A percentile compares a stretch with the other conserved stretches of the same genome.
These are phyloP conservation scores for Tricladium varicosporioides DNA, from an alignment of 2,329 filamentous ascomycete species.

Conservation along the genomic window DNA sequence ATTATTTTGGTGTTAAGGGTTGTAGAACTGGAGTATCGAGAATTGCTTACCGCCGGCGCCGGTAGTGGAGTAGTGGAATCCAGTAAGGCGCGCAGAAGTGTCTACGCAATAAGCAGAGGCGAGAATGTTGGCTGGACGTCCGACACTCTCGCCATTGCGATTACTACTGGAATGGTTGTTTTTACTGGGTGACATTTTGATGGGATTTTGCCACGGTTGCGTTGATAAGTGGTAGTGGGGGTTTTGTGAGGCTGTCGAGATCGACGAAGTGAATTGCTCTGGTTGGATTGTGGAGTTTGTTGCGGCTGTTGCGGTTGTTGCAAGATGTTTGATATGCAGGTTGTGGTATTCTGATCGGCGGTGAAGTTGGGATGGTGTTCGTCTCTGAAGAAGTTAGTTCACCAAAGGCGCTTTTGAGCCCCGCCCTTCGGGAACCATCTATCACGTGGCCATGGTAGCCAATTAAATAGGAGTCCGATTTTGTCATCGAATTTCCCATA, in stretches of 20 bases:
- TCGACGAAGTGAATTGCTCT: slow-evolving; percentile 10
- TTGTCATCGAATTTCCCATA: too few species aligned
- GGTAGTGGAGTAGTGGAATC: slow-evolving; percentile 96
- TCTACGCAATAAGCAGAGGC: slow-evolving; percentile 90
- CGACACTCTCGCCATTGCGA: slow-evolving; percentile 59
- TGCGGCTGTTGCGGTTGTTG: slow-evolving; percentile 11
- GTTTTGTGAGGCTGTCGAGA: slow-evolving; percentile 5
- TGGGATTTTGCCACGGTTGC: slow-evolving; percentile 33
- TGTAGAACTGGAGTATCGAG: too few species aligned
- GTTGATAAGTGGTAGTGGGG: slow-evolving; percentile 12
- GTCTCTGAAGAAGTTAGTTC: too few species aligned
- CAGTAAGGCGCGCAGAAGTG: slow-evolving; percentile 67
- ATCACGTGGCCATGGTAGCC: too few species aligned
- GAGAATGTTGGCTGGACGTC: slow-evolving; percentile 70
- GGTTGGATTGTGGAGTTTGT: slow-evolving; percentile 7
- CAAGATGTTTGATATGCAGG: slow-evolving; percentile 10
- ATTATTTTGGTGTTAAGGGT: too few species aligned
- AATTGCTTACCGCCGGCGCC: slow-evolving; percentile 54
- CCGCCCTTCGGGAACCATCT: too few species aligned
- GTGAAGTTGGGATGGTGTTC: slow-evolving; percentile 5
- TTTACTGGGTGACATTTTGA: slow-evolving; percentile 35
- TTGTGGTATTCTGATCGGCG: slow-evolving; percentile 6
- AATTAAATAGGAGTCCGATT: too few species aligned
- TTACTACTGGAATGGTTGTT: slow-evolving; percentile 58
- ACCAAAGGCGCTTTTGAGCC: too few species aligned